Conservation (phyloP, 1,284 basidiomycete genomes). For the Cutaneotrichosporon mucoides region DNA sequence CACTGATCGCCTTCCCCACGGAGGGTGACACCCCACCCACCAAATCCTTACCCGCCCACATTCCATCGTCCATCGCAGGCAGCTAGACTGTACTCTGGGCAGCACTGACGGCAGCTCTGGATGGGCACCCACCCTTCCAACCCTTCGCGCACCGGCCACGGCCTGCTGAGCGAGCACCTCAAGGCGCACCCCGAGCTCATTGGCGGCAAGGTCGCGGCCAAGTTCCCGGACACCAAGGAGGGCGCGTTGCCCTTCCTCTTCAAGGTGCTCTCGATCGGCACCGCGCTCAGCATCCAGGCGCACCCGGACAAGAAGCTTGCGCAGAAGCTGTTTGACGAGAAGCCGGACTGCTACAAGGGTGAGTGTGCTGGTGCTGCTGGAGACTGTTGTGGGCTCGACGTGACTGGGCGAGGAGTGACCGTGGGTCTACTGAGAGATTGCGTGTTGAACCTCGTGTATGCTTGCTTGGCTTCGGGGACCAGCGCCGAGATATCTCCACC, state of each 20-base stretch:
- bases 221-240: slow-evolving; percentile 58
- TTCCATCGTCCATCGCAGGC: too few species aligned
- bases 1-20: too few species aligned
- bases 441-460: too few species aligned
- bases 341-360: slow-evolving; percentile 89
- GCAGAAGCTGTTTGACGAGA: slow-evolving; percentile 65
- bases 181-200: slow-evolving; percentile 60
- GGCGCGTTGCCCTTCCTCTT: slow-evolving; percentile 88
- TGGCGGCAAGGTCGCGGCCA: slow-evolving; percentile 64
- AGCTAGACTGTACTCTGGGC: too few species aligned
- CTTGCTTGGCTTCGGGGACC: background rate
- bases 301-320: slow-evolving; percentile 93
- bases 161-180: slow-evolving; percentile 61
- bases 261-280: slow-evolving; percentile 89
- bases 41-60: too few species aligned
- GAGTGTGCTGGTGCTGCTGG: slow-evolving; percentile 21
- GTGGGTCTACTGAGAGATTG: background rate
- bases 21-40: too few species aligned
- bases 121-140: slow-evolving; percentile 95
- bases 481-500: too few species aligned
- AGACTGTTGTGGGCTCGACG: too few species aligned
- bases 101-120: slow-evolving; percentile 65
- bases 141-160: slow-evolving; percentile 64
- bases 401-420: too few species aligned
- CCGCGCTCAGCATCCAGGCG: slow-evolving; percentile 93